Conservation (phyloP, 2,329 filamentous ascomycete genomes). For the Chaetomium sp. region DNA sequence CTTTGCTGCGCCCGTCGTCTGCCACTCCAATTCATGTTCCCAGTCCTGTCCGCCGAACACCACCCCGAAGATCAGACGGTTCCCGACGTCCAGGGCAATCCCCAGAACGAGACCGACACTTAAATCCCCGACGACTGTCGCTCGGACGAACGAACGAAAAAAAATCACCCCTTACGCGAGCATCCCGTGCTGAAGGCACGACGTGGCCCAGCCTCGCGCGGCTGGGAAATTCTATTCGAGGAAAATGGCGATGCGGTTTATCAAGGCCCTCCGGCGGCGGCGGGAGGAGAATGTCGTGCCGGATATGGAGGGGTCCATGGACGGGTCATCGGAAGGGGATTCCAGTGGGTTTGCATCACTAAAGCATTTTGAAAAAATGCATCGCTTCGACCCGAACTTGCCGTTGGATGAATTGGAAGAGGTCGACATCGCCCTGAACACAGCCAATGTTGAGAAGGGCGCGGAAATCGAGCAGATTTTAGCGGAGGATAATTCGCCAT, state of each 20-base stretch:
- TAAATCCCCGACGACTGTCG: too few relatives aligned
- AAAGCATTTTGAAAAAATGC: conserved; percentile 51
- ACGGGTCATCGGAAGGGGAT: conserved; percentile 28
- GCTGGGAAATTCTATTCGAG: conserved; percentile 1
- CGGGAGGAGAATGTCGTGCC: conserved; percentile 20
- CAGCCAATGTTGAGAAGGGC: conserved; percentile 49
- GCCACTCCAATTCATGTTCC: too few relatives aligned
- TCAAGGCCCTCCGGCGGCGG: conserved; percentile 22
- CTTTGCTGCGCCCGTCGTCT: conserved; percentile 9
- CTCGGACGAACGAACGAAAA: conserved; percentile 7
- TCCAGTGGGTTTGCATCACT: conserved; percentile 41
- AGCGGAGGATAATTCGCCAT: conserved; percentile 60
- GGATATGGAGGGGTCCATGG: conserved; percentile 19
- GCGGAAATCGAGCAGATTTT: conserved; percentile 51
- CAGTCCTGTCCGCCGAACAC: too few relatives aligned
- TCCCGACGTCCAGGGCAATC: too few relatives aligned
- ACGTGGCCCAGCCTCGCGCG: conserved; percentile 13
- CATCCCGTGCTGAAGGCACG: conserved; percentile 16
- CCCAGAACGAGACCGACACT: neutral
- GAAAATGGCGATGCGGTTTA: conserved; percentile 18
- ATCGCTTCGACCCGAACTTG: conserved; percentile 59
- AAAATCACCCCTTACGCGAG: conserved; percentile 7
- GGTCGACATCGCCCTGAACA: conserved; percentile 51
- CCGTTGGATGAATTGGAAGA: conserved; percentile 56
- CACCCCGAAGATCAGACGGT: too few relatives aligned